phyloP scores from a whole-genome alignment of 495 filamentous ascomycete genomes.

The Polyplosphaeria fusca region DNA sequence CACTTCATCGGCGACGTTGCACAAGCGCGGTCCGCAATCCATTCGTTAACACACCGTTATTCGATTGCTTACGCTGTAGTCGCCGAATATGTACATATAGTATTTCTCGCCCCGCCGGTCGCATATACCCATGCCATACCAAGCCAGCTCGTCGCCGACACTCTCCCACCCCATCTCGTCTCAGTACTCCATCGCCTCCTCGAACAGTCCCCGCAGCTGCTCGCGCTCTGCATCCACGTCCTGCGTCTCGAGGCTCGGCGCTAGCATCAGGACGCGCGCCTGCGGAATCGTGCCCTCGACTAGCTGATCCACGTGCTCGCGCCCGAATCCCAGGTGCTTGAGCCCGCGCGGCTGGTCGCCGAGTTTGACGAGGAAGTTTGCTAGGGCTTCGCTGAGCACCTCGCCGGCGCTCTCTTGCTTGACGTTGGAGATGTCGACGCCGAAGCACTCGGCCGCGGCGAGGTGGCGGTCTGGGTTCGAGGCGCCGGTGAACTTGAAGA shows the following conservation, averaged over 20 bases:
- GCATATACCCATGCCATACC: too few relatives aligned
- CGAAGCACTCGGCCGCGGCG: conserved; percentile 83
- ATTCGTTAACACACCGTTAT: too few relatives aligned
- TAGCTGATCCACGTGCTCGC: conserved; percentile 68
- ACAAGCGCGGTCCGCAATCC: too few relatives aligned
- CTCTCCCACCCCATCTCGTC: too few relatives aligned
- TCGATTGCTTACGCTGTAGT: too few relatives aligned
- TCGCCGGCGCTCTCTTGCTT: conserved; percentile 85
- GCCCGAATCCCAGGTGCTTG: conserved; percentile 75
- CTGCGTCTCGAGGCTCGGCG: conserved; percentile 69
- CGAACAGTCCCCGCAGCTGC: conserved; percentile 60
- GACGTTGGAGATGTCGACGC: conserved; percentile 80
- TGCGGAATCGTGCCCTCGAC: conserved; percentile 96
- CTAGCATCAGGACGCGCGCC: conserved; percentile 83
- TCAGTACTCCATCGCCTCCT: conserved; percentile 63
- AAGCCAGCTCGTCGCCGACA: too few relatives aligned
- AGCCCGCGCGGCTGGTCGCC: conserved; percentile 89
- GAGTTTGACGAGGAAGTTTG: conserved; percentile 71
- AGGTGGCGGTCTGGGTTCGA: conserved; percentile 91
- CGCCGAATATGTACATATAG: too few relatives aligned
- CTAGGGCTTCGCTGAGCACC: conserved; percentile 76
- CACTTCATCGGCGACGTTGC: too few relatives aligned
- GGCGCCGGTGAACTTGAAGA: conserved; percentile 87
- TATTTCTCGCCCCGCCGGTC: too few relatives aligned
- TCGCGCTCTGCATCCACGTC: conserved; percentile 64